phyloP scores from a whole-genome alignment of 352 stramenopile genomes.

The Phytophthora nicotianae region DNA sequence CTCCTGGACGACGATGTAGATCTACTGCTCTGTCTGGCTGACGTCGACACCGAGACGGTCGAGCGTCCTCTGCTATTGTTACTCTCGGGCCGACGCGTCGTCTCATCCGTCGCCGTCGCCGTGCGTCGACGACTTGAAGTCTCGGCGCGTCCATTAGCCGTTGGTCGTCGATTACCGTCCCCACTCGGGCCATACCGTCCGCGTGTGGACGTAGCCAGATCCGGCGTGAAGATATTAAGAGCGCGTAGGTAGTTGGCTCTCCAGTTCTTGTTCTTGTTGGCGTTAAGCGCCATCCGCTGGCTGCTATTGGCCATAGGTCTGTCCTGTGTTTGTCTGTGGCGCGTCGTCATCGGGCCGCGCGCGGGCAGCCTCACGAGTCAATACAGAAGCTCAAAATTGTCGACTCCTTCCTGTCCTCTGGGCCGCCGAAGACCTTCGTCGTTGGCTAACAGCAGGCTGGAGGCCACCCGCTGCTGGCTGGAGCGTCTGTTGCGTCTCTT shows the following conservation, averaged over 20 bases:
- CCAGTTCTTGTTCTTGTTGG: constrained; percentile 66
- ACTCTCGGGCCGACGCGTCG: constrained; percentile 5
- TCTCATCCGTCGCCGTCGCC: constrained; percentile 6
- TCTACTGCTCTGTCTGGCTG: constrained; percentile 21
- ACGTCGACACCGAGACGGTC: constrained; percentile 11
- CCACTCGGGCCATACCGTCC: constrained; percentile 8
- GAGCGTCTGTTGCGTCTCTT: constrained; percentile 27
- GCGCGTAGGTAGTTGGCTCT: constrained; percentile 76
- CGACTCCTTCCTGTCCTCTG: not conserved
- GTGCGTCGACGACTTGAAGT: constrained; percentile 5
- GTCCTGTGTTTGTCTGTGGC: constrained; percentile 11
- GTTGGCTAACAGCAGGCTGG: constrained; percentile 13
- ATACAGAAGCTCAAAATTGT: constrained; percentile 11
- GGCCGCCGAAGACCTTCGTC: not conserved
- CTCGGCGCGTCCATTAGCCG: constrained; percentile 4
- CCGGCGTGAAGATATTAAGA: constrained; percentile 73
- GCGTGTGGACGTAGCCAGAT: constrained; percentile 36
- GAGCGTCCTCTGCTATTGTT: constrained; percentile 25
- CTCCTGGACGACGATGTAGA: constrained; percentile 25
- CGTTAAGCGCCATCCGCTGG: constrained; percentile 28
- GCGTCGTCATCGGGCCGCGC: constrained; percentile 19
- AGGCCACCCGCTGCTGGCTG: constrained; percentile 12
- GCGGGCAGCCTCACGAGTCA: constrained; percentile 6
- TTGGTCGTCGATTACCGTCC: not conserved
- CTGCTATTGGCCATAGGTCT: constrained; percentile 24